Evolutionary conservation across 257 asterid species (phyloP).

Genomic region (Solanum rostratum): DNA sequence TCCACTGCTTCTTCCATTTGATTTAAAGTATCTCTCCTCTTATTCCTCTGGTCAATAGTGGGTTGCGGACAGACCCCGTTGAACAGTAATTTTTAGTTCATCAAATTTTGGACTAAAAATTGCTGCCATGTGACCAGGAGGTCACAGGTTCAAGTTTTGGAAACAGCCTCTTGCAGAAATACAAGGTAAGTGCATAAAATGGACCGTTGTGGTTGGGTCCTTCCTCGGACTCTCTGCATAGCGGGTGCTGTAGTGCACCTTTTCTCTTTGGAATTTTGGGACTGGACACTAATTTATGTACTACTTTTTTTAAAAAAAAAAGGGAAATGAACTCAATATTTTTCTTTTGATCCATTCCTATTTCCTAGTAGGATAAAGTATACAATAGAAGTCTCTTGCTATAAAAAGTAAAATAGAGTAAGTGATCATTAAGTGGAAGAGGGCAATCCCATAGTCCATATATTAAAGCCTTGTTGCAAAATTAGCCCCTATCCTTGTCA

Average conservation of each 20-base stretch:
- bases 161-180: no score
- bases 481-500: background rate
- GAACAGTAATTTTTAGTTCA: background rate
- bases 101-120: background rate
- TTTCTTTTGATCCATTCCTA: background rate
- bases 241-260: no score
- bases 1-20: background rate
- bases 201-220: no score
- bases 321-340: background rate
- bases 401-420: background rate
- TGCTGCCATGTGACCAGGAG: no score
- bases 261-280: background rate
- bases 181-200: no score
- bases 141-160: no score
- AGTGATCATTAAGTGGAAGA: background rate
- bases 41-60: background rate
- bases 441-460: background rate
- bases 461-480: background rate
- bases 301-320: background rate
- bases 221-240: no score
- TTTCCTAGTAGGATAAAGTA: background rate
- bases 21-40: background rate
- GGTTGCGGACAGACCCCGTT: background rate
- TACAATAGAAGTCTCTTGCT: background rate
- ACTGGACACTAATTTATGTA: background rate